Evolutionary conservation across 352 stramenopile species (phyloP).

Genomic region (Pythium utonaiense): DNA sequence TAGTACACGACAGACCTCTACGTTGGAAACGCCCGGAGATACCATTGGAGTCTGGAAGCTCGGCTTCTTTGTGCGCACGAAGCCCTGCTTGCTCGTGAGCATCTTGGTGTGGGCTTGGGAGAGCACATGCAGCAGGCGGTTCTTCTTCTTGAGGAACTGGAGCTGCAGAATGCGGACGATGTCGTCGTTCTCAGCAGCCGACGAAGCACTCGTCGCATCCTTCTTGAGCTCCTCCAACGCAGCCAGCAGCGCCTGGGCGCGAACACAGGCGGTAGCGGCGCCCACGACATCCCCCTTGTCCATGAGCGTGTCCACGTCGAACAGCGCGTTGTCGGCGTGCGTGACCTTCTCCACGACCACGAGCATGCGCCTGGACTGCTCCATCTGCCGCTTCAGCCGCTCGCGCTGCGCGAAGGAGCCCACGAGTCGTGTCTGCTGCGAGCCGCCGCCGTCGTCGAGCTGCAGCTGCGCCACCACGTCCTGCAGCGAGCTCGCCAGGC

Average conservation of each 20-base stretch:
- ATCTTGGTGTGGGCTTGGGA: slow-evolving; percentile 42
- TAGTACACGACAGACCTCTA: slow-evolving; percentile 27
- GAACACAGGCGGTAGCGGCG: slow-evolving; percentile 37
- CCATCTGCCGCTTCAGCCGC: slow-evolving; percentile 52
- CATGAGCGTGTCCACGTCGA: slow-evolving; percentile 45
- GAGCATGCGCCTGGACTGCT: slow-evolving; percentile 61
- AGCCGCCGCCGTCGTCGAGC: slow-evolving; percentile 26
- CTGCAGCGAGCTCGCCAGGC: slow-evolving; percentile 39
- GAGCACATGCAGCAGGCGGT: slow-evolving; percentile 42
- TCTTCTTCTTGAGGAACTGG: slow-evolving; percentile 55
- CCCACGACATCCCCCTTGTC: slow-evolving; percentile 42
- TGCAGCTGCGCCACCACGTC: slow-evolving; percentile 53
- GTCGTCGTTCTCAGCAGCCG: slow-evolving; percentile 15
- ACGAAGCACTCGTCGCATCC: background rate
- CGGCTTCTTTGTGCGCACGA: slow-evolving; percentile 28
- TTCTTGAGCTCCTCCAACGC: slow-evolving; percentile 15
- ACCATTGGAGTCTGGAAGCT: background rate
- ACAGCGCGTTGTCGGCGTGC: slow-evolving; percentile 46
- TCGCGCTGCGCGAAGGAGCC: slow-evolving; percentile 57
- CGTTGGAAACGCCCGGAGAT: background rate
- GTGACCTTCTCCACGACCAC: slow-evolving; percentile 65
- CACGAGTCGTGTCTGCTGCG: slow-evolving; percentile 29
- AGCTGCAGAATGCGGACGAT: slow-evolving; percentile 42
- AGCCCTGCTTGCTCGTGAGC: slow-evolving; percentile 37
- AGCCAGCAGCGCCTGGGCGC: slow-evolving; percentile 34